Conservation (phyloP, 495 filamentous ascomycete genomes). For the Sporormia fimetaria region DNA sequence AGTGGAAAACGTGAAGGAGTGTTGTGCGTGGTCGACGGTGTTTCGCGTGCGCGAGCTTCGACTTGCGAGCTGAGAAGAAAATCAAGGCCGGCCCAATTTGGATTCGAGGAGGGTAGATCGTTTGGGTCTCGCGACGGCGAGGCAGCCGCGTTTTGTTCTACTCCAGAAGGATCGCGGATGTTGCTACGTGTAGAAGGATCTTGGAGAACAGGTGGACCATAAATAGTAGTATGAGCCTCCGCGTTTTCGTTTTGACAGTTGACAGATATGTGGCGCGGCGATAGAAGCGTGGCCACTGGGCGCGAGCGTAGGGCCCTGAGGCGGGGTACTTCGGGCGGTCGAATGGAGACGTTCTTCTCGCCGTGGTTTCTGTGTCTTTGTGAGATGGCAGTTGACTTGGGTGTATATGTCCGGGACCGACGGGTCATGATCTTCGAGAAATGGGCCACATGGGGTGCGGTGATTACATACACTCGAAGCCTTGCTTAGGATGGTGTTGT, state of each 20-base stretch:
- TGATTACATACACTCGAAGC: conserved; percentile 25
- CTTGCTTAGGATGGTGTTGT: conserved; percentile 11
- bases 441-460: conserved; percentile 20
- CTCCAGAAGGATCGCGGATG: conserved; percentile 14
- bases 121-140: too few species aligned
- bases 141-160: conserved; percentile 8
- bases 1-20: conserved; percentile 15
- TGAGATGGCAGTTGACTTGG: conserved; percentile 25
- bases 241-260: conserved; percentile 8
- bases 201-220: conserved; percentile 15
- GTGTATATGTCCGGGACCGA: conserved; percentile 23
- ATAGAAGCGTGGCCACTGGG: conserved; percentile 17
- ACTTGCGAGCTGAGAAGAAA: too few species aligned
- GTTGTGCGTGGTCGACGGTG: too few species aligned
- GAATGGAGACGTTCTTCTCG: conserved; percentile 17
- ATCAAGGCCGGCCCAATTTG: too few species aligned
- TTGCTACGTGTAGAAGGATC: conserved; percentile 18
- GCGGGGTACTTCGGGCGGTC: conserved; percentile 20
- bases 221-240: conserved; percentile 10
- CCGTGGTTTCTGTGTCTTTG: conserved; percentile 23
- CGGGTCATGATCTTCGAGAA: conserved; percentile 23
- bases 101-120: too few species aligned
- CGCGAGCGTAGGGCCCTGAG: conserved; percentile 17
- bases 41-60: too few species aligned
- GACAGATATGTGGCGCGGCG: conserved; percentile 21